Evolutionary conservation across 2,329 filamentous ascomycete species (phyloP).

Genomic region (Remersonia thermophila): DNA sequence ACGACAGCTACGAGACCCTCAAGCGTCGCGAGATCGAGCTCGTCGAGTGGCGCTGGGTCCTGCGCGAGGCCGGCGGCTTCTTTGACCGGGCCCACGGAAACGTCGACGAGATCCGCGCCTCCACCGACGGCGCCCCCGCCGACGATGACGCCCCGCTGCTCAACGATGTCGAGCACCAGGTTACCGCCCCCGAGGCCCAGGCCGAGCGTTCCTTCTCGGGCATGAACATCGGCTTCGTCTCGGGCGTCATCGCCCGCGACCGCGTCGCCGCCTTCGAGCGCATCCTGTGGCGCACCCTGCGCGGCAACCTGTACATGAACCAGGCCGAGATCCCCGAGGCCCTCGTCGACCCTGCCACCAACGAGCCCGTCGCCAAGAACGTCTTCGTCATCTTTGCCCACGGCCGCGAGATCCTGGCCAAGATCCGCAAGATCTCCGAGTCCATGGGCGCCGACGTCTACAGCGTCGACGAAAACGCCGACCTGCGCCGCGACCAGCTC

Average conservation of each 20-base stretch:
- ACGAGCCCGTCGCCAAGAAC: constrained; percentile 89
- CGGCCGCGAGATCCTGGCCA: constrained; percentile 93
- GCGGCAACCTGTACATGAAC: constrained; percentile 99
- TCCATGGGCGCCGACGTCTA: constrained; percentile 93
- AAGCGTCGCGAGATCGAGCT: constrained; percentile 97
- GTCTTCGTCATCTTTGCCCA: constrained; percentile 99
- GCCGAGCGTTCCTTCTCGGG: constrained; percentile 81
- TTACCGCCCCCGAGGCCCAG: constrained; percentile 54
- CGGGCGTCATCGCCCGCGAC: constrained; percentile 87
- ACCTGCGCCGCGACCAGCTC: constrained; percentile 87
- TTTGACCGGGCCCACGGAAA: constrained; percentile 94
- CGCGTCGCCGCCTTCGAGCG: constrained; percentile 92
- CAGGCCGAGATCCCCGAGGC: constrained; percentile 95
- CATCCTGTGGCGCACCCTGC: constrained; percentile 92
- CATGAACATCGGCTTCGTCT: constrained; percentile 98
- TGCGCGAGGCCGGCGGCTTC: constrained; percentile 91
- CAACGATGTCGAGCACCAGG: constrained; percentile 80
- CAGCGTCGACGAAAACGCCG: constrained; percentile 93
- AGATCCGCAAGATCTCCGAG: constrained; percentile 98
- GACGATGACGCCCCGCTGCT: constrained; percentile 81
- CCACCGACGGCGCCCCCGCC: constrained; percentile 49
- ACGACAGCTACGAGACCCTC: constrained; percentile 96
- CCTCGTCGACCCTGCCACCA: constrained; percentile 81
- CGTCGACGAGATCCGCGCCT: constrained; percentile 90
- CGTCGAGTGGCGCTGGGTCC: constrained; percentile 96